Percentiles rank a stretch among this genome's conserved stretches.
Conservation (phyloP, 257 asterid species). For the Sherardia arvensis region DNA sequence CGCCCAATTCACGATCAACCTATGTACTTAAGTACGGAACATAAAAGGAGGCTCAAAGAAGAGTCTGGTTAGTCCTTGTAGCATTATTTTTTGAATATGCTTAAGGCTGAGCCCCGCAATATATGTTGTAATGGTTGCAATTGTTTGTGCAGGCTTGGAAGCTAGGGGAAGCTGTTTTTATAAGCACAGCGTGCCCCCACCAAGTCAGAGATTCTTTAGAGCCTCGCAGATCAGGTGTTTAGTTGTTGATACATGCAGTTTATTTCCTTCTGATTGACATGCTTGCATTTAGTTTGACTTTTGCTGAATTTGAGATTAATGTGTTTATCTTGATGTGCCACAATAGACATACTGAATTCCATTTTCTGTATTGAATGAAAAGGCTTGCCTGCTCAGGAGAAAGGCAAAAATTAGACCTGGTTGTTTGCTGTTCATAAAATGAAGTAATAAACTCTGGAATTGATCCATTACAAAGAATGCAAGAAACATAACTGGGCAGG, state of each 20-base stretch:
- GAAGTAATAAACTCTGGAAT: no score
- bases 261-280: neutral
- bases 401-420: no score
- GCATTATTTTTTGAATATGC: neutral
- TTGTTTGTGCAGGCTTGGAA: slow-evolving; percentile 52
- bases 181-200: slow-evolving; percentile 93
- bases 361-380: no score
- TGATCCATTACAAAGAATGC: no score
- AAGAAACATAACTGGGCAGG: no score
- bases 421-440: no score
- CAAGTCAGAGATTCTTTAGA: slow-evolving; percentile 64
- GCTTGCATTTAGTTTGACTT: neutral
- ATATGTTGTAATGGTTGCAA: slow-evolving; percentile 9
- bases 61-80: slow-evolving; percentile 45
- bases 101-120: neutral
- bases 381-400: no score
- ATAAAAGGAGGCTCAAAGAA: no score
- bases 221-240: neutral
- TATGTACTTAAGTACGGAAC: slow-evolving; percentile 67
- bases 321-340: no score
- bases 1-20: slow-evolving; percentile 91
- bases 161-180: slow-evolving; percentile 77
- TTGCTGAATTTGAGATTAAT: neutral
- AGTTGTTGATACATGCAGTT: neutral
- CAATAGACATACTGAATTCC: no score